Percentiles rank a stretch among this genome's conserved stretches.
These are phyloP conservation scores for Trichoderma koningiopsis DNA, from an alignment of 2,329 filamentous ascomycete genomes.

Conservation along the genomic window DNA sequence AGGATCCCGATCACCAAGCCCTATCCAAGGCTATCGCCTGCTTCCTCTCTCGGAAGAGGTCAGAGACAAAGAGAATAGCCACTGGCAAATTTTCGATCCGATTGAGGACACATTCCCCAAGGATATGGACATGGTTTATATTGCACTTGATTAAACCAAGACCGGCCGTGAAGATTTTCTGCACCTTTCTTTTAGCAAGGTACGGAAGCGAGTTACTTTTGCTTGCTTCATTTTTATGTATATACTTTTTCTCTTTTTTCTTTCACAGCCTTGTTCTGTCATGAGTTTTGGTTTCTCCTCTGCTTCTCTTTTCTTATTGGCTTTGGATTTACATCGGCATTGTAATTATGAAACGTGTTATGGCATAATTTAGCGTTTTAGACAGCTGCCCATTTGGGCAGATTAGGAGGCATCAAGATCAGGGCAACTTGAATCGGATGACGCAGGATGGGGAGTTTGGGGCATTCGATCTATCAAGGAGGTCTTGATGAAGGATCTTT, in stretches of 20 bases:
- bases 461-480: slow-evolving; percentile 19
- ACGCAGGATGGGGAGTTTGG: slow-evolving; percentile 14
- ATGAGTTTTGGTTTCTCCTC: neutral
- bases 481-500: slow-evolving; percentile 16
- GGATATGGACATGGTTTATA: slow-evolving; percentile 44
- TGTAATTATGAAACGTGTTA: slow-evolving; percentile 18
- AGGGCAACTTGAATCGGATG: slow-evolving; percentile 28
- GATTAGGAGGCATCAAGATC: slow-evolving; percentile 27
- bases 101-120: slow-evolving; percentile 41
- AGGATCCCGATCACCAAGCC: slow-evolving; percentile 34
- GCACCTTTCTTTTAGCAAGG: too few relatives aligned
- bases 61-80: slow-evolving; percentile 34
- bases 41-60: slow-evolving; percentile 34
- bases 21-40: slow-evolving; percentile 38
- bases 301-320: neutral
- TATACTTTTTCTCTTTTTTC: neutral
- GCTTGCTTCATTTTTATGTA: neutral
- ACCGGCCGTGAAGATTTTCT: neutral
- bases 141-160: slow-evolving; percentile 33
- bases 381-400: slow-evolving; percentile 25
- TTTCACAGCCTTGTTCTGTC: neutral
- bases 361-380: slow-evolving; percentile 29
- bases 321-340: neutral
- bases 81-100: slow-evolving; percentile 43
- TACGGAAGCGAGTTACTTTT: neutral